Evolutionary conservation across 495 filamentous ascomycete species (phyloP).

Genomic region (Trichoderma parareesei): DNA sequence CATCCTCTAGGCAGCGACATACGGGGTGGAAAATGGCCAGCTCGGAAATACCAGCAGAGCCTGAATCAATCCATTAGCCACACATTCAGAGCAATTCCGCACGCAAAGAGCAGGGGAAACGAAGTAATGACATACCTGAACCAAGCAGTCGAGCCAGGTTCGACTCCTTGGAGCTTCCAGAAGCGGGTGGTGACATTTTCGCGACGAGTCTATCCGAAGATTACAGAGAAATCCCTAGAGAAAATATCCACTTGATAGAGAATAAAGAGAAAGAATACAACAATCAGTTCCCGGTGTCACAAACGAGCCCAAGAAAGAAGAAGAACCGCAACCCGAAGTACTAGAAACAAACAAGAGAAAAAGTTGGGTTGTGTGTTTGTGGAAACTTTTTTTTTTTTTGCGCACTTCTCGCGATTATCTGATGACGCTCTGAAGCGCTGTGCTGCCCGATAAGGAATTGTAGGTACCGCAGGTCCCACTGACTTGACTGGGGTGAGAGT

Average conservation of each 20-base stretch:
- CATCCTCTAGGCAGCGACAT: conserved; percentile 26
- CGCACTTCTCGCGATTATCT: background rate
- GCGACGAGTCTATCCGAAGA: conserved; percentile 1
- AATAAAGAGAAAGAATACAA: background rate
- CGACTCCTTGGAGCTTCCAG: conserved; percentile 76
- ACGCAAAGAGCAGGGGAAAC: background rate
- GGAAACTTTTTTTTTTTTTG: conserved; percentile 7
- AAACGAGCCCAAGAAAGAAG: background rate
- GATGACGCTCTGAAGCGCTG: background rate
- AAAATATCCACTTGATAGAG: background rate
- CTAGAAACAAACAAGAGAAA: background rate
- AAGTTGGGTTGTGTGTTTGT: background rate
- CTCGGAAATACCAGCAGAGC: conserved; percentile 91
- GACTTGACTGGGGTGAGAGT: background rate
- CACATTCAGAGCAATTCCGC: background rate
- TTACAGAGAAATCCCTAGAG: background rate
- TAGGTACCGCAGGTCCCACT: background rate
- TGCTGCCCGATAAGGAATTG: background rate
- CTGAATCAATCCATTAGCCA: conserved; percentile 37
- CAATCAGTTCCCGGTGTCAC: background rate
- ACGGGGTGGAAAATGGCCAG: conserved; percentile 95
- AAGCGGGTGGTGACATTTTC: conserved; percentile 42
- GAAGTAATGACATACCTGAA: conserved; percentile 55
- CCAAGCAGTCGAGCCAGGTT: conserved; percentile 78
- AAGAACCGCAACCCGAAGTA: no score